Base-by-base conservation (phyloP, 495 filamentous ascomycete species). In the Trichocladium uniseriatum region DNA sequence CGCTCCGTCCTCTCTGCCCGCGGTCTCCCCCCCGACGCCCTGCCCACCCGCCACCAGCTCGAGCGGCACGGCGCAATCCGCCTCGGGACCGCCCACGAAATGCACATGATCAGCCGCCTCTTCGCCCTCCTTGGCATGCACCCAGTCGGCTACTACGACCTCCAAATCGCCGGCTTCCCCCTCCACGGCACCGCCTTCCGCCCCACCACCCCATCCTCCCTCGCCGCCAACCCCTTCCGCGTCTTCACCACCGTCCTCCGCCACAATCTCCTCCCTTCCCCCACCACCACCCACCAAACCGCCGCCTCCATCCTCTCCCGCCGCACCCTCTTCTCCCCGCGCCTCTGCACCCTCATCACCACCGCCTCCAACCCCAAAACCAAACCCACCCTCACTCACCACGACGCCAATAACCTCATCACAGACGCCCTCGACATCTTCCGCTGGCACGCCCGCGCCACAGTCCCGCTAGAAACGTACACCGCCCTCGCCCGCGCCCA, bases 61-160 rank as follows among this genome's bases (percentile, higher is more conserved):
- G 70, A 73, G 37, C 50, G 70, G 44, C 70, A 73, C 24, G 70
- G 70, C 8, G 70, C 70, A 20, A 72, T 73, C 27, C 61, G 70
- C 4, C 54, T 73, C 1, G 70, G 70, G 2, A 73, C 62, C 0
- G 37, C 60, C 4, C 36, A 67, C 29, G 70, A 73, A 43, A 57
- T 73, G 3, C 50, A 49, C 32, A 68, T 59, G 1, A 63, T 72
- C 29, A 45, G 61, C 21, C 68, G 68, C 27, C 60, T 73, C 48
- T 72, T 73, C 43, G 52, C 57, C 22, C 44, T 72, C 29, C 57
- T 73, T 54, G 67, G 66, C 15, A 71, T 73, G 70, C 48, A 61
- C 28, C 66, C 70, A 0, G 68, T 70, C 5, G 70, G 69, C 18
- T 73, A 73, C 53, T 73, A 73, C 43, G 68, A 73, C 41, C 57